Conservation (phyloP, 306 rosid genomes). For the Oxytropis ochrocephala region DNA sequence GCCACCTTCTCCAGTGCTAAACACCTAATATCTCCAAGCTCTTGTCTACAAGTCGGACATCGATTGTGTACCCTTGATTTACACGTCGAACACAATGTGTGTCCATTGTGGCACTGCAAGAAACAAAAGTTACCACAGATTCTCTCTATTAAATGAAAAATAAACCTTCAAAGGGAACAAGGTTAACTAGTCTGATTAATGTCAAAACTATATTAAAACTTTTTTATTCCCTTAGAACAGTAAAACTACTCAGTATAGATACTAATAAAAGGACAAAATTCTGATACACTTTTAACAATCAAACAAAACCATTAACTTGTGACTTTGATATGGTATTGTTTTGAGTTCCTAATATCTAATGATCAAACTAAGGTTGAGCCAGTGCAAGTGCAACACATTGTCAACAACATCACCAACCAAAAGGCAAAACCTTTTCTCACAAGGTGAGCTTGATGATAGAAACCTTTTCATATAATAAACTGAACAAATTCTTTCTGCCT, state of each 20-base stretch:
- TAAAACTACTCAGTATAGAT: not conserved
- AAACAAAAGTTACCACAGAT: not conserved
- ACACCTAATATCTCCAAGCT: slow-evolving; percentile 92
- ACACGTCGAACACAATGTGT: slow-evolving; percentile 81
- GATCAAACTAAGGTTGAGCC: not conserved
- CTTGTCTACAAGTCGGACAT: slow-evolving; percentile 91
- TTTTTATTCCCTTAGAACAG: not conserved
- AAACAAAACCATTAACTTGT: not conserved
- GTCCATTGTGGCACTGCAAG: slow-evolving; percentile 90
- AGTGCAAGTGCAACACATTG: not conserved
- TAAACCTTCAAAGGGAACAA: not conserved
- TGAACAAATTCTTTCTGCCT: too few relatives aligned
- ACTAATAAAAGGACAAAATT: not conserved
- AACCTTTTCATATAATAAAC: too few relatives aligned
- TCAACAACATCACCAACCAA: not conserved
- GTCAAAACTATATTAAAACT: not conserved
- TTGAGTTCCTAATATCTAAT: not conserved
- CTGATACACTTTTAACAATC: not conserved
- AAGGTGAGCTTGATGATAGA: not conserved
- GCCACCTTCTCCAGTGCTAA: slow-evolving; percentile 90
- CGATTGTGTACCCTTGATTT: slow-evolving; percentile 89
- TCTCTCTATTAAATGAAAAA: not conserved
- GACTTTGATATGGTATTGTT: not conserved
- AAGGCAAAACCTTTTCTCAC: not conserved
- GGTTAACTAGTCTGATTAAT: not conserved